phyloP scores from a whole-genome alignment of 2,329 filamentous ascomycete genomes.

The Aspergillus fischeri region DNA sequence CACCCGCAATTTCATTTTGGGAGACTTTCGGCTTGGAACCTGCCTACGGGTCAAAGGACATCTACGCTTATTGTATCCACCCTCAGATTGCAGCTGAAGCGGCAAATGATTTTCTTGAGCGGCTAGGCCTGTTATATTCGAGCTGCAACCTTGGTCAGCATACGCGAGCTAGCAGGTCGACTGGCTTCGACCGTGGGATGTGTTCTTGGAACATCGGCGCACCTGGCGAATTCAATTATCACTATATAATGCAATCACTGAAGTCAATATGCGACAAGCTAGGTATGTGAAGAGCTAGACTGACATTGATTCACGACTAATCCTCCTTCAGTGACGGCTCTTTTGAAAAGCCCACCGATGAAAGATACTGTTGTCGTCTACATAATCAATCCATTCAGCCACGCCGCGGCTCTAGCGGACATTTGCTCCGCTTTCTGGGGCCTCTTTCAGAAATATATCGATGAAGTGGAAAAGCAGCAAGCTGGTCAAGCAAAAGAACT shows the following conservation, averaged over 20 bases:
- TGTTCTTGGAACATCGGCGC: conserved; percentile 31
- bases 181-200: conserved; percentile 37
- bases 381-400: conserved; percentile 54
- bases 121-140: conserved; percentile 53
- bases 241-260: conserved; percentile 32
- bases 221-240: conserved; percentile 26
- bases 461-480: conserved; percentile 31
- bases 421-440: conserved; percentile 56
- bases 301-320: background rate
- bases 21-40: conserved; percentile 57
- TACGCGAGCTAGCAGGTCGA: conserved; percentile 38
- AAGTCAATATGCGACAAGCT: conserved; percentile 33
- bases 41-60: conserved; percentile 52
- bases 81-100: conserved; percentile 46
- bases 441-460: conserved; percentile 53
- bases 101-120: conserved; percentile 49
- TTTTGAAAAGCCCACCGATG: conserved; percentile 30
- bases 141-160: conserved; percentile 55
- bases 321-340: conserved; percentile 28
- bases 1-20: conserved; percentile 57
- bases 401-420: conserved; percentile 44
- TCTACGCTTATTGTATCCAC: conserved; percentile 55
- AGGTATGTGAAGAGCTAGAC: conserved; percentile 24
- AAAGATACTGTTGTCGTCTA: conserved; percentile 53
- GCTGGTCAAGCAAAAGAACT: conserved; percentile 43